A percentile compares a stretch with the other conserved stretches of the same genome.
Evolutionary conservation across 441 rosid genomes (phyloP).

Genomic region (Macaranga tanarius): DNA sequence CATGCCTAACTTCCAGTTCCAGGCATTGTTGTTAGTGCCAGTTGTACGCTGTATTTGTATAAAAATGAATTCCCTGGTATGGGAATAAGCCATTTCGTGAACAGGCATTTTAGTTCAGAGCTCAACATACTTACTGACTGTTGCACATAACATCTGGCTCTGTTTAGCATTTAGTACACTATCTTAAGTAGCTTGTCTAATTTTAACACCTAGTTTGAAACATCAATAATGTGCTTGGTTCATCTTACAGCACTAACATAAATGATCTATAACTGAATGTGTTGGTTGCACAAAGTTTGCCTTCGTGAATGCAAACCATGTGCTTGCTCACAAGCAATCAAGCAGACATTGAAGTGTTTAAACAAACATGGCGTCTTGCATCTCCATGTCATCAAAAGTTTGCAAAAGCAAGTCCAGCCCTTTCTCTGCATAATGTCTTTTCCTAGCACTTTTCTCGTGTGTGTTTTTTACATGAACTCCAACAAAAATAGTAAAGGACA

Average conservation of each 20-base stretch:
- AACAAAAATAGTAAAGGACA: too few relatives aligned
- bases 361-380: background rate
- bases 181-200: background rate
- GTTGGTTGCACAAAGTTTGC: background rate
- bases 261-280: background rate
- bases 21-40: conserved; percentile 6
- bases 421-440: too few relatives aligned
- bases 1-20: conserved; percentile 3
- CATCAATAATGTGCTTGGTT: background rate
- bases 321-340: background rate
- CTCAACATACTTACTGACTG: background rate
- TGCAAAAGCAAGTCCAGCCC: too few relatives aligned
- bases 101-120: background rate
- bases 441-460: background rate
- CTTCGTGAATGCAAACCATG: background rate
- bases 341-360: too few relatives aligned
- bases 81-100: background rate
- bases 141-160: background rate
- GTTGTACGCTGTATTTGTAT: background rate
- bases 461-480: too few relatives aligned
- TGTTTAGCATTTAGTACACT: background rate
- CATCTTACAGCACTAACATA: background rate
- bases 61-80: background rate
- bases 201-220: too few relatives aligned
- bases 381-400: too few relatives aligned